Percentiles rank a stretch among this genome's conserved stretches.
Conservation (phyloP, 2,329 filamentous ascomycete species). For the Neonectria neomacrospora region DNA sequence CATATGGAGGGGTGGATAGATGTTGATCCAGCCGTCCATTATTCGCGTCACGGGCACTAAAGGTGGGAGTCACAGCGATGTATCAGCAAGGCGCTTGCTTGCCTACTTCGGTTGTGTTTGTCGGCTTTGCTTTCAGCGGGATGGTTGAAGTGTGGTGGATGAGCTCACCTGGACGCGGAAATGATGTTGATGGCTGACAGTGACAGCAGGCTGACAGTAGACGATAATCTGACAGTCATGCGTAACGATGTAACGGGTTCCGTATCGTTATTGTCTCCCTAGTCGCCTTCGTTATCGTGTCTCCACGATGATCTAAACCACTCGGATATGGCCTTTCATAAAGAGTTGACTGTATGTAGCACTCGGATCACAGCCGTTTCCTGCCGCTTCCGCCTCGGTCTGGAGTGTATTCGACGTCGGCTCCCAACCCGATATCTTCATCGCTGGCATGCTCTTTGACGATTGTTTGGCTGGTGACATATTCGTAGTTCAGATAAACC, state of each 20-base stretch:
- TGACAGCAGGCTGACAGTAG: conserved; percentile 1
- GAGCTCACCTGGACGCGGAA: neutral
- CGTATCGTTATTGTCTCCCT: neutral
- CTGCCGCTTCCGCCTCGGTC: conserved; percentile 24
- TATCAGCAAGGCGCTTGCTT: conserved; percentile 17
- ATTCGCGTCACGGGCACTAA: conserved; percentile 25
- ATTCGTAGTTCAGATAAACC: conserved; percentile 25
- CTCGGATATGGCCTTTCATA: neutral
- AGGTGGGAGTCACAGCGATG: conserved; percentile 23
- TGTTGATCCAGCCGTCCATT: conserved; percentile 31
- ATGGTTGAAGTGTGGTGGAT: neutral
- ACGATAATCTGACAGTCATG: conserved; percentile 16
- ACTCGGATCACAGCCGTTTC: conserved; percentile 1
- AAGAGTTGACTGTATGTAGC: neutral
- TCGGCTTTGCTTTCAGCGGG: neutral
- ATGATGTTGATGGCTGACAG: neutral
- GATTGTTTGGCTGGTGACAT: conserved; percentile 15
- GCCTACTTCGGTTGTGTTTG: neutral
- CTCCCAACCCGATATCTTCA: conserved; percentile 14
- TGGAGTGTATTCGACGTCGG: conserved; percentile 22
- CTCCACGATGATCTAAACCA: neutral
- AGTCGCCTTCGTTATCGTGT: neutral
- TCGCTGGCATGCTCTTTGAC: conserved; percentile 18
- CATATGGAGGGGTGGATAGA: conserved; percentile 43
- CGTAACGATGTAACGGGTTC: neutral